A percentile compares a stretch with the other conserved stretches of the same genome.
Conservation (phyloP, 2,329 filamentous ascomycete genomes). For the Elsinoe ampelina region DNA sequence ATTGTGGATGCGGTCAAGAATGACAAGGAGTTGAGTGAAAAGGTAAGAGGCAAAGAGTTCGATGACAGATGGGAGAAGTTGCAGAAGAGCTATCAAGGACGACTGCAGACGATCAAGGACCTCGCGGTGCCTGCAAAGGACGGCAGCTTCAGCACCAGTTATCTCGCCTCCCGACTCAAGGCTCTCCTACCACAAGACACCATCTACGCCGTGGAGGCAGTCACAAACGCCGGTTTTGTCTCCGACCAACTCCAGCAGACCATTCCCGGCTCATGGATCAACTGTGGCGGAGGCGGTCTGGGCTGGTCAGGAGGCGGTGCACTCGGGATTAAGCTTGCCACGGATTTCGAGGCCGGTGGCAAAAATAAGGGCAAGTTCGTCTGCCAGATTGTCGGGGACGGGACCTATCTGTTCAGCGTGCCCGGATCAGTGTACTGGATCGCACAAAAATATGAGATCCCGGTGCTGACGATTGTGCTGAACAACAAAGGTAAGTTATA, state of each 20-base stretch:
- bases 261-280: conserved; percentile 65
- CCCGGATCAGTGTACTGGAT: conserved; percentile 63
- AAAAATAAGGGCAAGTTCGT: conserved; percentile 49
- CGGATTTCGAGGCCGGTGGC: conserved; percentile 42
- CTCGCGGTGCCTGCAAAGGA: conserved; percentile 50
- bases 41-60: conserved; percentile 34
- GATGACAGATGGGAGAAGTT: conserved; percentile 45
- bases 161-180: conserved; percentile 35
- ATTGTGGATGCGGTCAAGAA: conserved; percentile 54
- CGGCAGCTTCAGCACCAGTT: conserved; percentile 53
- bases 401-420: conserved; percentile 57
- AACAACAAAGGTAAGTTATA: conserved; percentile 50
- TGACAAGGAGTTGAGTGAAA: conserved; percentile 33
- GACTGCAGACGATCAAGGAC: conserved; percentile 51
- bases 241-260: conserved; percentile 62
- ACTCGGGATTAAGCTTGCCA: conserved; percentile 66
- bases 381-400: conserved; percentile 58
- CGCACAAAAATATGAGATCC: conserved; percentile 54
- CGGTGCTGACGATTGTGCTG: conserved; percentile 56
- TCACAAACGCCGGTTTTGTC: conserved; percentile 60
- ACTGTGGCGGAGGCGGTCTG: conserved; percentile 70
- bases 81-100: conserved; percentile 48
- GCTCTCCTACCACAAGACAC: conserved; percentile 47
- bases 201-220: conserved; percentile 69
- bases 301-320: conserved; percentile 72